These are phyloP conservation scores for Penicillium salamii DNA, from an alignment of 495 filamentous ascomycete species.

Conservation along the genomic window DNA sequence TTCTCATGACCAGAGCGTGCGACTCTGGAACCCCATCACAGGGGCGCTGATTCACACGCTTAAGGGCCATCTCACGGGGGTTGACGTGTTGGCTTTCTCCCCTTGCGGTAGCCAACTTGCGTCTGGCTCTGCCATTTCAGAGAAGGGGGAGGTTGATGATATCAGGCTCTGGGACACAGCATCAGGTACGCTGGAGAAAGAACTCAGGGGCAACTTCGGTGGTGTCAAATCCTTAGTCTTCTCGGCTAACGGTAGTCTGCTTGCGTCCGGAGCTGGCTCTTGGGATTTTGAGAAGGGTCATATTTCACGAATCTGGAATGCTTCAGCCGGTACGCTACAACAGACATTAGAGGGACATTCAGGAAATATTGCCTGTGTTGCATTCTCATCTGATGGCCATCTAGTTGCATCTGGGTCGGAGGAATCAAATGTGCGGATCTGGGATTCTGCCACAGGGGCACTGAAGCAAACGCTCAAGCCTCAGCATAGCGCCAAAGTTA, in stretches of 20 bases:
- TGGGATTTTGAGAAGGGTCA: no score
- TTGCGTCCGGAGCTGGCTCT: constrained; percentile 14
- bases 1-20: constrained; percentile 19
- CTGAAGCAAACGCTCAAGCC: background rate
- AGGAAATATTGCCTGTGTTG: no score
- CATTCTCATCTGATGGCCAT: background rate
- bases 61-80: constrained; percentile 16
- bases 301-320: constrained; percentile 30
- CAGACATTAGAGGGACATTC: no score
- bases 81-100: constrained; percentile 20
- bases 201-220: background rate
- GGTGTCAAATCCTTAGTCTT: constrained; percentile 14
- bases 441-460: background rate
- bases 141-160: no score
- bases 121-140: constrained; percentile 6
- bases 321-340: no score
- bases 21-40: constrained; percentile 25
- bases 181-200: background rate
- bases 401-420: background rate
- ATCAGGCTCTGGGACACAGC: background rate
- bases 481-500: background rate
- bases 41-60: constrained; percentile 10
- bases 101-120: constrained; percentile 18
- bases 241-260: constrained; percentile 22
- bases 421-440: background rate